Percentiles rank a stretch among this genome's conserved stretches.
These are phyloP conservation scores for Nadsonia commutata DNA, from an alignment of 1,139 yeast species.

Conservation along the genomic window DNA sequence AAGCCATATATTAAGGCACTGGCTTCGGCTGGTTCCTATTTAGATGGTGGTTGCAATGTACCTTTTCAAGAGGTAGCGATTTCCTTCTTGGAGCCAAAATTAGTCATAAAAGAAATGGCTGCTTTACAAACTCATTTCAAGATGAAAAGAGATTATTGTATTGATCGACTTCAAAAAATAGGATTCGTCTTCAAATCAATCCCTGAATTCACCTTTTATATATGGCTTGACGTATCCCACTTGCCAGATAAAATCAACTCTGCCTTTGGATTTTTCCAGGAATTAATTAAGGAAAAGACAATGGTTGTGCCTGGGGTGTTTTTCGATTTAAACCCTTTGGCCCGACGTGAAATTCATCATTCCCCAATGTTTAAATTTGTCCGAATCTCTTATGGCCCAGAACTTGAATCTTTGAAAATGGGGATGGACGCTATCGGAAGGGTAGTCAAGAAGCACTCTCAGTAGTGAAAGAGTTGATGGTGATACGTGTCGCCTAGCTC, in stretches of 20 bases:
- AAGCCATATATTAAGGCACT: constrained; percentile 45
- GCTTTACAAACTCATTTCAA: constrained; percentile 49
- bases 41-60: constrained; percentile 54
- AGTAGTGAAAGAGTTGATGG: too few species aligned
- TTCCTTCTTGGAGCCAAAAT: constrained; percentile 39
- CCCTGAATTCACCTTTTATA: constrained; percentile 51
- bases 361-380: constrained; percentile 53
- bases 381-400: constrained; percentile 53
- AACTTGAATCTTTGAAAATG: constrained; percentile 34
- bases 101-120: constrained; percentile 41
- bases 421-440: constrained; percentile 59
- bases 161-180: constrained; percentile 38
- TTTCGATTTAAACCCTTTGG: constrained; percentile 51
- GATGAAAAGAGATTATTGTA: constrained; percentile 46
- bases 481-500: too few species aligned
- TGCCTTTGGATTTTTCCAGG: constrained; percentile 55
- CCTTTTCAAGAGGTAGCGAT: constrained; percentile 54
- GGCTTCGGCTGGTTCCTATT: constrained; percentile 47
- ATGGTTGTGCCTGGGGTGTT: constrained; percentile 57
- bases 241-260: constrained; percentile 47
- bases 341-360: constrained; percentile 45
- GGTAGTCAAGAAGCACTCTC: constrained; percentile 32
- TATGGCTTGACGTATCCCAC: constrained; percentile 47
- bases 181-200: constrained; percentile 40
- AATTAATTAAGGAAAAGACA: constrained; percentile 47